These are phyloP conservation scores for Mrakia blollopis DNA, from an alignment of 768 basidiomycete genomes.

Conservation along the genomic window DNA sequence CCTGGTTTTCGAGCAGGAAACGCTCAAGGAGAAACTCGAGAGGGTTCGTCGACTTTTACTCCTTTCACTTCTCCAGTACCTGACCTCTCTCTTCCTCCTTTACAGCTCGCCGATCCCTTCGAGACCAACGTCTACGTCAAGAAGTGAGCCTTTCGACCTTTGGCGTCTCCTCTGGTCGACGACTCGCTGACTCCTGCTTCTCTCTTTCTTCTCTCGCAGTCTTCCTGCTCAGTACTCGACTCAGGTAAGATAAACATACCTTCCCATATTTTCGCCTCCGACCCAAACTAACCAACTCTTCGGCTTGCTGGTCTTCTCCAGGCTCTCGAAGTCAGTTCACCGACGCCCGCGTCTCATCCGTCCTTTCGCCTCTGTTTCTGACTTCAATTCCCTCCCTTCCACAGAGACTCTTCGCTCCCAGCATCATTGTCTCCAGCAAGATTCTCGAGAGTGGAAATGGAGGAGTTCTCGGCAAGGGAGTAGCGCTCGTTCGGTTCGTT, in stretches of 20 bases:
- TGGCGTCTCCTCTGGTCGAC: not conserved
- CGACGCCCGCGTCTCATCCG: not conserved
- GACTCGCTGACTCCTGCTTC: not conserved
- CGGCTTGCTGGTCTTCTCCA: not conserved
- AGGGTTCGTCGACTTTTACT: not conserved
- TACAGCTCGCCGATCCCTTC: constrained; percentile 27
- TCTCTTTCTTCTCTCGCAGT: not conserved
- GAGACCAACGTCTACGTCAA: constrained; percentile 34
- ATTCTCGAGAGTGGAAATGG: constrained; percentile 27
- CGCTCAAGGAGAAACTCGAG: constrained; percentile 32
- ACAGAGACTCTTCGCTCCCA: constrained; percentile 25
- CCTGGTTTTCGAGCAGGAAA: constrained; percentile 13
- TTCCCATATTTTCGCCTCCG: not conserved
- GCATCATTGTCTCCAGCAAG: constrained; percentile 30
- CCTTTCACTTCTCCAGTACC: not conserved
- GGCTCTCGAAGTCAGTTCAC: constrained; percentile 24
- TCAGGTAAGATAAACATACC: constrained; percentile 12
- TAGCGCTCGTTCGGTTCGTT: constrained; percentile 24
- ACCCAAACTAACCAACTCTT: not conserved
- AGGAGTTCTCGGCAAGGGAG: constrained; percentile 28
- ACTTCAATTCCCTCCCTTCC: not conserved
- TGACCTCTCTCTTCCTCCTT: not conserved
- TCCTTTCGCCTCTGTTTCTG: not conserved
- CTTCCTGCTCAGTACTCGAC: constrained; percentile 21
- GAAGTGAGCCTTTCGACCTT: constrained; percentile 15